These are phyloP conservation scores for Debaryomyces hansenii DNA, from an alignment of 805 yeast species.

Conservation along the genomic window DNA sequence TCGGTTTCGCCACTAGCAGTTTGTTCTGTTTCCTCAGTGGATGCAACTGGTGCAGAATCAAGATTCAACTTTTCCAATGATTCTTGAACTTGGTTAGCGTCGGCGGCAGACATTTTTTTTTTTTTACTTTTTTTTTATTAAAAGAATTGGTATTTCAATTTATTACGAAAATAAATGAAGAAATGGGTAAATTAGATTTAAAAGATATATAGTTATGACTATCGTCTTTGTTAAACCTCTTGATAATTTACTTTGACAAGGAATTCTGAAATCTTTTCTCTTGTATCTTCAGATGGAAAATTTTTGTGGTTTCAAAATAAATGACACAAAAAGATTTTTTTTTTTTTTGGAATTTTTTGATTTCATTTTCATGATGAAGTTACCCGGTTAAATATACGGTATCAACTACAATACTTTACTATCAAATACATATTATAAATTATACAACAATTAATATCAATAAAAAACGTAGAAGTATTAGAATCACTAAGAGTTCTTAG, in stretches of 20 bases:
- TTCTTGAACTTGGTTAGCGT: constrained; percentile 46
- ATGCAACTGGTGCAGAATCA: constrained; percentile 29
- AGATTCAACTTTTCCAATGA: constrained; percentile 49
- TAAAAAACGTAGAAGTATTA: neutral
- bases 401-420: neutral
- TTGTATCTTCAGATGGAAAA: constrained; percentile 6
- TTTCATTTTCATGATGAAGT: constrained; percentile 1
- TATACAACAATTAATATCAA: neutral
- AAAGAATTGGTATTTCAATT: constrained; percentile 5
- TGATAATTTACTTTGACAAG: neutral
- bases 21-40: constrained; percentile 26
- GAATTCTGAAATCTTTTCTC: neutral
- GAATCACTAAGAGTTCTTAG: constrained; percentile 1
- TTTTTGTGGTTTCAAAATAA: constrained; percentile 8
- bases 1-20: constrained; percentile 31
- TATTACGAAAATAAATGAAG: constrained; percentile 7
- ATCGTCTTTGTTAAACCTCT: constrained; percentile 1
- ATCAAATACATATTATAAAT: neutral
- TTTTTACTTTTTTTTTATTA: constrained; percentile 11
- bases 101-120: constrained; percentile 25
- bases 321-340: constrained; percentile 9
- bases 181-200: constrained; percentile 7
- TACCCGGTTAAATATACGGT: constrained; percentile 4
- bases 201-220: constrained; percentile 1
- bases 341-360: neutral